Conservation (phyloP, 2,329 filamentous ascomycete species). For the Colletotrichum liaoningense region DNA sequence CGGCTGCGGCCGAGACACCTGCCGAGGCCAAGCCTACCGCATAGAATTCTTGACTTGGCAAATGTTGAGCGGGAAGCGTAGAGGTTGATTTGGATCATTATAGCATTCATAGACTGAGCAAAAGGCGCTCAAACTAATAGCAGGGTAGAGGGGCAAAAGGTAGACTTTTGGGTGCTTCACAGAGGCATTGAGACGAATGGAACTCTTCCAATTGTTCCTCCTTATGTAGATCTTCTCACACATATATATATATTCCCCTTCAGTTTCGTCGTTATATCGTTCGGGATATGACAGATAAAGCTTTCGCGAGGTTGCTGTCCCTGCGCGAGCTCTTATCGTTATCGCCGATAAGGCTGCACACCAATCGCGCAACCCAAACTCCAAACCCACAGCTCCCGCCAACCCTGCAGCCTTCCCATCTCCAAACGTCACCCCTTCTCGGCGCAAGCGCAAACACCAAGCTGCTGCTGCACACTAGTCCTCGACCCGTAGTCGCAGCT, state of each 20-base stretch:
- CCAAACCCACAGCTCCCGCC: neutral
- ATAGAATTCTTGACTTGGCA: neutral
- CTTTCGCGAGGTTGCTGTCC: no score
- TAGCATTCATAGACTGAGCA: neutral
- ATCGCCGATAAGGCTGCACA: constrained; percentile 32
- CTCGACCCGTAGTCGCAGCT: neutral
- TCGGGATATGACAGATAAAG: neutral
- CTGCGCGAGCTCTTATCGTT: constrained; percentile 28
- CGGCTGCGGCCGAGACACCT: neutral
- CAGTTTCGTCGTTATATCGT: neutral
- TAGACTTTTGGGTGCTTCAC: neutral
- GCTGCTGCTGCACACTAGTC: neutral
- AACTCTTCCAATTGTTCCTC: neutral
- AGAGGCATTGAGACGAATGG: neutral
- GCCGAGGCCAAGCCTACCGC: constrained; percentile 1
- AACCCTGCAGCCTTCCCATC: constrained; percentile 6
- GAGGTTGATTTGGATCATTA: neutral
- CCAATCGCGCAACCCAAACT: neutral
- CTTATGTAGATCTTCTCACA: neutral
- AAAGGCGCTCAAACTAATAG: neutral
- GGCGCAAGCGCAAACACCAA: constrained; percentile 1
- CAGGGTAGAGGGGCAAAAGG: neutral
- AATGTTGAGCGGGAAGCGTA: neutral
- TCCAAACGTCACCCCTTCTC: constrained; percentile 14
- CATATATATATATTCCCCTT: neutral